Evolutionary conservation across 2,329 filamentous ascomycete species (phyloP), one percentile per base, ranked within the genome.

Genomic region (Botrytis tulipae): DNA sequence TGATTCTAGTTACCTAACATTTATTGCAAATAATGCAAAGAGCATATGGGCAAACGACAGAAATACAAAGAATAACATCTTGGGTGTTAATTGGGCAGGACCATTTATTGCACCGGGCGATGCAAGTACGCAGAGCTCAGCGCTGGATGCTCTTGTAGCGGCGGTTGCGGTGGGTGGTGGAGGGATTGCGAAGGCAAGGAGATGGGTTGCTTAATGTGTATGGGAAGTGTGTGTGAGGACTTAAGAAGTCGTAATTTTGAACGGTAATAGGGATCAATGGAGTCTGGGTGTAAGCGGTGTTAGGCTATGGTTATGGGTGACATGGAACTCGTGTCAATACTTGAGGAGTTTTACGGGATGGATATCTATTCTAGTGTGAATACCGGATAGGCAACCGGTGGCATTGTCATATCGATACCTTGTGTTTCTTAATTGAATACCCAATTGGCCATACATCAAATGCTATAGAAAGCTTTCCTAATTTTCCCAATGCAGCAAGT

Each of bases 91-190:
- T 44, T 94, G 91, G 91, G 83, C 86, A 0, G 91, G 91, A 0
- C 90, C 91, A 0, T 88, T 87, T 65, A 80, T 81, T 0, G 83
- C 84, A 32, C 72, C 76, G 3, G 87, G 85, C 1, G 84, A 85
- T 79, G 89, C 89, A 1, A 85, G 86, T 51, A 88, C 89, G 29
- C 91, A 93, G 63, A 88, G 87, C 78, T 89, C 88, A 42, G 91
- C 89, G 0, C 81, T 93, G 82, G 91, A 93, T 81, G 88, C 87
- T 48, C 81, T 94, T 29, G 88, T 94, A 74, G 91, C 89, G 29
- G 91, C 89, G 48, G 76, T 73, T 42, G 76, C 76, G 9, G 75
- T 78, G 60, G 70, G 76, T 63, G 72, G 51, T 22, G 62, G 42
- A 29, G 67, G 68, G 22, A 32, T 66, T 10, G 32, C 37, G 16